Conservation (phyloP, 345 rosid species). For the Linum lewisii region DNA sequence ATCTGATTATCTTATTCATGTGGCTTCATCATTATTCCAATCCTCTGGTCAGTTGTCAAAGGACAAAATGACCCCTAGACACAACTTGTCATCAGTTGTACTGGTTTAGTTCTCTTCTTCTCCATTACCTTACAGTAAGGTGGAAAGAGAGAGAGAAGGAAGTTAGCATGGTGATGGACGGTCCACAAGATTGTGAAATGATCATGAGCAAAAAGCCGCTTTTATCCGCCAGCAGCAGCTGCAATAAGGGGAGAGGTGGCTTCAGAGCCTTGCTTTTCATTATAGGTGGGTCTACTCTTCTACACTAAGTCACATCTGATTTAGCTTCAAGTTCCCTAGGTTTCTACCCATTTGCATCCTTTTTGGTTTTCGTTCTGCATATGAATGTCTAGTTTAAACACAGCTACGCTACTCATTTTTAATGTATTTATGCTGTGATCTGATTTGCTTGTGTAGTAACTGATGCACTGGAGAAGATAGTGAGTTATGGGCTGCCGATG, state of each 20-base stretch:
- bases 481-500: conserved; percentile 35
- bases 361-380: too few species aligned
- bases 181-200: neutral
- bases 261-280: conserved; percentile 45
- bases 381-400: too few species aligned
- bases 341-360: neutral
- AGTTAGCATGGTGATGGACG: neutral
- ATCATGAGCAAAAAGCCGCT: conserved; percentile 26
- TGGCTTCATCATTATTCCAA: too few species aligned
- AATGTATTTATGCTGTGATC: too few species aligned
- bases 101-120: too few species aligned
- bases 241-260: conserved; percentile 25
- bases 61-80: too few species aligned
- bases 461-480: conserved; percentile 59
- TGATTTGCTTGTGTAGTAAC: conserved; percentile 31
- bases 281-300: conserved; percentile 29
- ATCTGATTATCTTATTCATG: too few species aligned
- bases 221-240: neutral
- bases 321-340: neutral
- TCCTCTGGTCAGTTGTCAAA: too few species aligned
- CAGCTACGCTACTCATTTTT: too few species aligned
- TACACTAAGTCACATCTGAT: neutral
- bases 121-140: too few species aligned
- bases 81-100: too few species aligned
- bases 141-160: neutral